phyloP scores from a whole-genome alignment of 805 yeast species.

The Metschnikowia matae region DNA sequence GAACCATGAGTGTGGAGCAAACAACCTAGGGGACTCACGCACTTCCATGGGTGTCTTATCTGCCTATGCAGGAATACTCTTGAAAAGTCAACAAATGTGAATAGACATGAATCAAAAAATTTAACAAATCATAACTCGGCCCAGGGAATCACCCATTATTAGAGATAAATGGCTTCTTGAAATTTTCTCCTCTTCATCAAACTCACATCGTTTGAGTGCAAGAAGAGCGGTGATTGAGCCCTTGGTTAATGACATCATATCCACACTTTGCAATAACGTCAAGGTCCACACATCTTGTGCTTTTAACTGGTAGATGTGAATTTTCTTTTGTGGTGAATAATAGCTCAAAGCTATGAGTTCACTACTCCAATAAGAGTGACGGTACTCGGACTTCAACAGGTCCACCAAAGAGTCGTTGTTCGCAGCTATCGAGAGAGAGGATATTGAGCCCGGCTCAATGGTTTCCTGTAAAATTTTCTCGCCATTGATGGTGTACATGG shows the following conservation, averaged over 20 bases:
- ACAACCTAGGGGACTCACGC: background rate
- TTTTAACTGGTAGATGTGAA: slow-evolving; percentile 23
- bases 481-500: slow-evolving; percentile 54
- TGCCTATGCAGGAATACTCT: background rate
- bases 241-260: slow-evolving; percentile 2
- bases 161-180: slow-evolving; percentile 37
- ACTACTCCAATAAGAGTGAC: slow-evolving; percentile 36
- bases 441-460: slow-evolving; percentile 17
- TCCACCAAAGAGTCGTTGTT: slow-evolving; percentile 27
- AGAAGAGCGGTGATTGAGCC: slow-evolving; percentile 28
- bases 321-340: slow-evolving; percentile 13
- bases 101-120: too few species aligned
- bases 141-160: slow-evolving; percentile 51
- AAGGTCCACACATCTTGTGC: slow-evolving; percentile 1
- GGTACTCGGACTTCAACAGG: slow-evolving; percentile 17
- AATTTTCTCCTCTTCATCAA: slow-evolving; percentile 34
- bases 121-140: slow-evolving; percentile 38
- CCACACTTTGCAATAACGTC: slow-evolving; percentile 8
- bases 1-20: background rate
- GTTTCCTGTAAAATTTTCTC: slow-evolving; percentile 27
- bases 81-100: background rate
- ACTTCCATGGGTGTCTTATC: background rate
- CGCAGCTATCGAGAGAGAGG: slow-evolving; percentile 28
- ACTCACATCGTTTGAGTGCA: slow-evolving; percentile 25
- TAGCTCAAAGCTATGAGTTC: slow-evolving; percentile 32